Evolutionary conservation across 2,329 filamentous ascomycete species (phyloP).

Genomic region (Kalaharituber pfeilii): DNA sequence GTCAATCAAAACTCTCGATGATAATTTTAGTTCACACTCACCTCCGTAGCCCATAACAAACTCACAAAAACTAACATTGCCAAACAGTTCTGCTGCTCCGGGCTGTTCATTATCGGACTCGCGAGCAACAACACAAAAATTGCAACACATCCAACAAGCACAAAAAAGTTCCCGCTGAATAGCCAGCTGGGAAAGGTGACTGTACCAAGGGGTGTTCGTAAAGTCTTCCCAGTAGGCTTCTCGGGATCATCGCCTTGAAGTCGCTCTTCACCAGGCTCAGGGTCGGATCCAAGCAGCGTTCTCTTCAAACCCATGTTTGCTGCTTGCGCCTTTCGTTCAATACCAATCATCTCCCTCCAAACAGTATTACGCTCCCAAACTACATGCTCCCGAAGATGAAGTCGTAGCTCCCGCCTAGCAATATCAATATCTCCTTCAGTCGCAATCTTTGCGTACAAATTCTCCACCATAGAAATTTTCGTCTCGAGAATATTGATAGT

Average conservation of each 20-base stretch:
- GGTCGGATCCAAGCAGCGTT: slow-evolving; percentile 60
- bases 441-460: slow-evolving; percentile 62
- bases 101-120: slow-evolving; percentile 64
- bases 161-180: slow-evolving; percentile 63
- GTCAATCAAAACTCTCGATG: slow-evolving; percentile 9
- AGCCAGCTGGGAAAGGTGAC: slow-evolving; percentile 67
- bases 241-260: slow-evolving; percentile 73
- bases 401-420: slow-evolving; percentile 68
- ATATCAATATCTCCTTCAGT: slow-evolving; percentile 60
- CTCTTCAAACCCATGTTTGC: slow-evolving; percentile 67
- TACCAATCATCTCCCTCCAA: slow-evolving; percentile 96
- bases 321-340: slow-evolving; percentile 87
- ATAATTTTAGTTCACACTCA: slow-evolving; percentile 28
- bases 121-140: slow-evolving; percentile 59
- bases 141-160: slow-evolving; percentile 49
- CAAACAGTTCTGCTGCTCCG: slow-evolving; percentile 89
- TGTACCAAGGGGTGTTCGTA: slow-evolving; percentile 63
- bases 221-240: slow-evolving; percentile 43
- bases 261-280: slow-evolving; percentile 47
- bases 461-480: slow-evolving; percentile 57
- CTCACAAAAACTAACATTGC: slow-evolving; percentile 89
- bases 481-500: slow-evolving; percentile 55
- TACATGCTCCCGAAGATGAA: slow-evolving; percentile 87
- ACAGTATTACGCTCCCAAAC: slow-evolving; percentile 99
- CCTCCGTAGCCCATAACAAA: slow-evolving; percentile 90